phyloP scores from a whole-genome alignment of 2,329 filamentous ascomycete species.

The Ophiosphaerella herpotricha region DNA sequence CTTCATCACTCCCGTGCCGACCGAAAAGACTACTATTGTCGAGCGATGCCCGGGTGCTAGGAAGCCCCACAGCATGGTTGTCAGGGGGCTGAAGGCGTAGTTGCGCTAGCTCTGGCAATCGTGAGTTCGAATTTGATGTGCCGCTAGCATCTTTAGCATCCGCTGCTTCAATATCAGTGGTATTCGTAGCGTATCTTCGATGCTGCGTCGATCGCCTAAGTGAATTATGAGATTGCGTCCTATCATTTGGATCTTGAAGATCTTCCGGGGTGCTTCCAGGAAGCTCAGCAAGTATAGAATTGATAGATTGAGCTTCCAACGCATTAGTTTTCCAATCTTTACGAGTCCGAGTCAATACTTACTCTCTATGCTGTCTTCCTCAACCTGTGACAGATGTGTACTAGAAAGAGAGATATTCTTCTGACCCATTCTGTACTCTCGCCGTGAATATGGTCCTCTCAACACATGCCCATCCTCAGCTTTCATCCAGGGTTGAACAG shows the following conservation, averaged over 20 bases:
- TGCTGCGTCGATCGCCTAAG: neutral
- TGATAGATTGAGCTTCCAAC: constrained; percentile 17
- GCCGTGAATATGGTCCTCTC: constrained; percentile 30
- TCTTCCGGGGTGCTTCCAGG: constrained; percentile 36
- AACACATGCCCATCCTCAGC: constrained; percentile 12
- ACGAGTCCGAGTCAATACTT: neutral
- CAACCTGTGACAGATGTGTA: constrained; percentile 21
- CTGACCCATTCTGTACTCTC: constrained; percentile 23
- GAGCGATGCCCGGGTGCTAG: neutral
- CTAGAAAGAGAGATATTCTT: constrained; percentile 29
- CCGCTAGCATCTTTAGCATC: too few species aligned
- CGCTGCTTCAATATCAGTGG: too few species aligned
- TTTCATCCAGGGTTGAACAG: constrained; percentile 26
- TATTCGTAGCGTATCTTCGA: too few species aligned
- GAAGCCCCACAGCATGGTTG: neutral
- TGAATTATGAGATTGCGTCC: neutral
- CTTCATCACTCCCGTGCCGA: neutral
- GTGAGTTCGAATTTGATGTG: neutral
- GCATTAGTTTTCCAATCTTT: neutral
- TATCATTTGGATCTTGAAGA: constrained; percentile 9
- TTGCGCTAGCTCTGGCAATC: neutral
- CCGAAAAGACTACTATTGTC: neutral
- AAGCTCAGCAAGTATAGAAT: constrained; percentile 27
- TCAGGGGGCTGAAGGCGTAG: neutral
- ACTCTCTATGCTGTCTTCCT: constrained; percentile 19